These are phyloP conservation scores for Silene latifolia DNA, from an alignment of 148 eudicot genomes.

Conservation along the genomic window DNA sequence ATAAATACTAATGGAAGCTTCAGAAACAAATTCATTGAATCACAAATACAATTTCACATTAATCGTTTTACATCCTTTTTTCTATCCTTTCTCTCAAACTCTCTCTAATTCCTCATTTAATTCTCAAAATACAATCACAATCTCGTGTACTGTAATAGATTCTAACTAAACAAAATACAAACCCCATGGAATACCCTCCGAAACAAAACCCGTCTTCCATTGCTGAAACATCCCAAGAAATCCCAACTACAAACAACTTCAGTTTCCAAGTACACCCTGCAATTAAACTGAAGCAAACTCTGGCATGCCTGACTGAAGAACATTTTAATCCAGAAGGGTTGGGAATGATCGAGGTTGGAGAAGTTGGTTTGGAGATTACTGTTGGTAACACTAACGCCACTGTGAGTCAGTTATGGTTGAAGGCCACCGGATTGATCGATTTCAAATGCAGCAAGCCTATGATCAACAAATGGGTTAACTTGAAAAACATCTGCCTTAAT, in stretches of 20 bases:
- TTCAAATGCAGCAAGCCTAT: background rate
- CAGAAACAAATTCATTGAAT: too few relatives aligned
- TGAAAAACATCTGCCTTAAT: background rate
- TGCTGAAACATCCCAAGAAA: background rate
- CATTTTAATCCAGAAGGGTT: slow-evolving; percentile 8
- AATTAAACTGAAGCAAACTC: slow-evolving; percentile 9
- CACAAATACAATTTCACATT: too few relatives aligned
- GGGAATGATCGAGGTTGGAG: slow-evolving; percentile 10
- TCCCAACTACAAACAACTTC: background rate
- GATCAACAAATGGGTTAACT: background rate
- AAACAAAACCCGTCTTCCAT: background rate
- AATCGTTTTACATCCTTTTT: too few relatives aligned
- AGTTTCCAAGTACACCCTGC: slow-evolving; percentile 15
- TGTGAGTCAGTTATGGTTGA: slow-evolving; percentile 1
- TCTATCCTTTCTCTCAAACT: too few relatives aligned
- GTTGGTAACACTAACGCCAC: too few relatives aligned
- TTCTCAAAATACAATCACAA: too few relatives aligned
- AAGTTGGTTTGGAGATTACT: slow-evolving; percentile 9
- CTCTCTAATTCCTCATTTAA: too few relatives aligned
- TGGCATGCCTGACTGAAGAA: slow-evolving; percentile 7
- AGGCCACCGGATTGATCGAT: slow-evolving; percentile 13
- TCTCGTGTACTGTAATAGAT: too few relatives aligned
- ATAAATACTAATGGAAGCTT: too few relatives aligned
- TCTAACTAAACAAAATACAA: too few relatives aligned
- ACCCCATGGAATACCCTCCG: background rate